Evolutionary conservation across 2,329 filamentous ascomycete species (phyloP).

Genomic region (Rutstroemia sp.): DNA sequence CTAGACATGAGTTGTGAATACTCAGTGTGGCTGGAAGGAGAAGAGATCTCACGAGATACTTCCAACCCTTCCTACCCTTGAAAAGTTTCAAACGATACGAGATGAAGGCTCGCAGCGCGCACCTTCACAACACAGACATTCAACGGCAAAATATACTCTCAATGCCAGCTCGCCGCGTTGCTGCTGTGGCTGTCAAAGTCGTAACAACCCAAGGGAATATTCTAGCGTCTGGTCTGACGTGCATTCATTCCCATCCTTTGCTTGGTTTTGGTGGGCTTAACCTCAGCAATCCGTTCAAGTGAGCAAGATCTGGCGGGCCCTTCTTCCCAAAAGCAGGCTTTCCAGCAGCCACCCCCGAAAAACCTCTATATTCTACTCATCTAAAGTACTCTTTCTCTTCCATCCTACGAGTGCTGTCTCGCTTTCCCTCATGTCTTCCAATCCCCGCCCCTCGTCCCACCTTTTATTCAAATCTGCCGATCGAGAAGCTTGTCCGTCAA

Average conservation of each 20-base stretch:
- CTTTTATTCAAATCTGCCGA: background rate
- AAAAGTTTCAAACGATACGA: no score
- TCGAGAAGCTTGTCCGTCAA: background rate
- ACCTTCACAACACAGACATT: no score
- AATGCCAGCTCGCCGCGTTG: background rate
- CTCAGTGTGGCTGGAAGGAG: no score
- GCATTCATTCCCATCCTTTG: background rate
- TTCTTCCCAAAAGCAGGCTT: background rate
- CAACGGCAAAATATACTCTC: background rate
- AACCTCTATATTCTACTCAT: no score
- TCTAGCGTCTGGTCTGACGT: constrained; percentile 1
- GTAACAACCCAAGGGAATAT: background rate
- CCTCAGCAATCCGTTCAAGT: background rate
- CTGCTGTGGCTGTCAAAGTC: background rate
- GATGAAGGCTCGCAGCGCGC: no score
- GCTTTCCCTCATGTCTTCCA: background rate
- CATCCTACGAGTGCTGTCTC: no score
- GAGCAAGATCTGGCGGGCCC: background rate
- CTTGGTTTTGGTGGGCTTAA: background rate
- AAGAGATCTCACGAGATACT: no score
- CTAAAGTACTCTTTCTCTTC: no score
- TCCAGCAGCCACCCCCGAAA: no score
- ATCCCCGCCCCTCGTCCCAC: background rate
- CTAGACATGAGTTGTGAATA: no score
- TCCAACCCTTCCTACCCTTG: no score